These are phyloP conservation scores for Tephrocybe rancida DNA, from an alignment of 768 basidiomycete species.

Conservation along the genomic window DNA sequence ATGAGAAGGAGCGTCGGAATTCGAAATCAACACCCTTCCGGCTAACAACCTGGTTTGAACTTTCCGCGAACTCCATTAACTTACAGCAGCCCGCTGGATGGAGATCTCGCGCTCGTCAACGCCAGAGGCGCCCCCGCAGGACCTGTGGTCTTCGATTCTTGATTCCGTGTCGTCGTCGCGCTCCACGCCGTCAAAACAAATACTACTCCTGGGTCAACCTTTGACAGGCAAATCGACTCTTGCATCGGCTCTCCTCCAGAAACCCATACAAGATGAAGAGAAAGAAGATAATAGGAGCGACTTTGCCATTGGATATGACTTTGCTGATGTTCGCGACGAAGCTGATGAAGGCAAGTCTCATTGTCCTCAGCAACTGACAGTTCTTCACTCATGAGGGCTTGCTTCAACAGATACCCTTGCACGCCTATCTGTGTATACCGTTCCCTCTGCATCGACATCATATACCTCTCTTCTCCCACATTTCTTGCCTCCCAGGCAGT, in stretches of 20 bases:
- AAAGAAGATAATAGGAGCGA: slow-evolving; percentile 66
- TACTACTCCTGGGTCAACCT: slow-evolving; percentile 82
- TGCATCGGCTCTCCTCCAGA: slow-evolving; percentile 71
- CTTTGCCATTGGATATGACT: slow-evolving; percentile 91
- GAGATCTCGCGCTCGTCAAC: slow-evolving; percentile 62
- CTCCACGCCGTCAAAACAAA: slow-evolving; percentile 83
- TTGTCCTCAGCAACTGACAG: neutral
- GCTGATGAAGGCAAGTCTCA: slow-evolving; percentile 82
- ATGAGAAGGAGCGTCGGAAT: slow-evolving; percentile 19
- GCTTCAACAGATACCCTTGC: slow-evolving; percentile 74
- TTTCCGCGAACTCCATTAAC: neutral
- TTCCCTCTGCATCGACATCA: slow-evolving; percentile 75
- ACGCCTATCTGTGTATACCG: slow-evolving; percentile 88
- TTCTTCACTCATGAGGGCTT: slow-evolving; percentile 2
- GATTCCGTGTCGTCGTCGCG: slow-evolving; percentile 83
- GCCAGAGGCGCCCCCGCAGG: slow-evolving; percentile 73
- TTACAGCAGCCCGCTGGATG: slow-evolving; percentile 24
- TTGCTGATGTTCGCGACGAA: slow-evolving; percentile 88
- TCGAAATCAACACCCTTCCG: slow-evolving; percentile 11
- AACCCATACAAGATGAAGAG: slow-evolving; percentile 54
- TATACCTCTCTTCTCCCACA: slow-evolving; percentile 76
- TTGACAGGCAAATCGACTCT: slow-evolving; percentile 79
- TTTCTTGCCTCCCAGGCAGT: slow-evolving; percentile 72
- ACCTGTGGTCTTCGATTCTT: slow-evolving; percentile 93
- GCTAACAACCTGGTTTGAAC: neutral